These are phyloP conservation scores for button mushroom (Agaricus bisporus) DNA, from an alignment of 768 basidiomycete genomes.

Conservation along the genomic window DNA sequence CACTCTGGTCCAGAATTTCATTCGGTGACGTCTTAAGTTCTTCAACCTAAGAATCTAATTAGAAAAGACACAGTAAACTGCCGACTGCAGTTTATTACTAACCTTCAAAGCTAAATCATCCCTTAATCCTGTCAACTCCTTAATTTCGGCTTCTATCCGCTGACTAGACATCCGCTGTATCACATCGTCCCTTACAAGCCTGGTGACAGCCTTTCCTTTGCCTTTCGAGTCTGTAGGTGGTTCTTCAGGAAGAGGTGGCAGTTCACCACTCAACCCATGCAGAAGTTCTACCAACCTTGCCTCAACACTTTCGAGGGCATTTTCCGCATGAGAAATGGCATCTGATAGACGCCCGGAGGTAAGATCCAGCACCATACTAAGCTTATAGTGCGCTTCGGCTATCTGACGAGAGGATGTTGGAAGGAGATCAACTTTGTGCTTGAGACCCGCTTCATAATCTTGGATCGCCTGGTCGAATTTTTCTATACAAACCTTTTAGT, in stretches of 20 bases:
- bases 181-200: constrained; percentile 43
- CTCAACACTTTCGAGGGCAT: constrained; percentile 74
- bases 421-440: constrained; percentile 66
- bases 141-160: constrained; percentile 75
- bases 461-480: constrained; percentile 93
- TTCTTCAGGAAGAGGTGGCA: constrained; percentile 25
- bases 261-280: constrained; percentile 34
- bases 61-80: not conserved
- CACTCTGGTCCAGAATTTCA: constrained; percentile 45
- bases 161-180: constrained; percentile 61
- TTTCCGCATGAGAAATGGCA: constrained; percentile 76
- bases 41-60: constrained; percentile 56
- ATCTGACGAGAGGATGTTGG: constrained; percentile 89
- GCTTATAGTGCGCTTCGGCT: constrained; percentile 90
- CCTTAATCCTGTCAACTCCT: constrained; percentile 69
- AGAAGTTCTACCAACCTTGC: constrained; percentile 58
- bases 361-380: constrained; percentile 90
- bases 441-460: constrained; percentile 77
- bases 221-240: constrained; percentile 44
- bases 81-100: not conserved
- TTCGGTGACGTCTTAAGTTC: constrained; percentile 82
- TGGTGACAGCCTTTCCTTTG: constrained; percentile 61
- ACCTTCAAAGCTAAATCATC: constrained; percentile 87
- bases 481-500: constrained; percentile 42
- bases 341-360: constrained; percentile 80